Base-by-base conservation (phyloP, 164 flowering plant genomes). In the Vitis cinerea region DNA sequence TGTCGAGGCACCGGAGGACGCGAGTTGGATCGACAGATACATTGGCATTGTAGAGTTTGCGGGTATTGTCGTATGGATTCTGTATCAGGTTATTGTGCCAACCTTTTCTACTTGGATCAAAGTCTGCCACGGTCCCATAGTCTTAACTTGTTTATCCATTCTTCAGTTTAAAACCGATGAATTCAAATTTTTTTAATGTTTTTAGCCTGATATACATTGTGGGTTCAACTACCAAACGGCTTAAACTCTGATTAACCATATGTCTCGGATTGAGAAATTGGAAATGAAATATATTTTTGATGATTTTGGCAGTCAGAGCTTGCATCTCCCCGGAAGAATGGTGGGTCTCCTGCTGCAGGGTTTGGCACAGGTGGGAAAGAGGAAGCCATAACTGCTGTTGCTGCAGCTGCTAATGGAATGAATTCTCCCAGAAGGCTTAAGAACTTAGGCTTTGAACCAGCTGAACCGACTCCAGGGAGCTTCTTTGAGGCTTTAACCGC, bases 11-110 rank as follows among this genome's bases (percentile, higher is more conserved):
- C 86, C 97, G 0, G 95, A 88, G 57, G 97, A 93, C 81, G 94
- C 98, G 4, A 87, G 87, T 71, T 95, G 99, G 99, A 91, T 95
- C 58, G 99, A 95, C 70, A 83, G 92, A 80, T 95, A 95, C 81
- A 74, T 90, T 27, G 99, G 99, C 63, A 83, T 93, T 61, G 90
- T 91, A 13, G 99, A 95, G 86, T 89, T 93, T 79, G 93, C 98
- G 0, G 98, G 99, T 55, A 93, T 95, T 71, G 97, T 78, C 61
- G 94, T 91, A 3, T 95, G 99, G 99, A 90, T 93, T 79, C 80
- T 95, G 78, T 94, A 93, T 80, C 99, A 93, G 99, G 99, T 95
- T 63, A 75, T 77, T 37, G 31, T 47, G 27, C 59, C 37, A 49
- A 14, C 27, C 10, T 19, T 14, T 56, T 23, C 11, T 9, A n/a